phyloP scores from a whole-genome alignment of 306 rosid genomes.

The Fagus crenata region DNA sequence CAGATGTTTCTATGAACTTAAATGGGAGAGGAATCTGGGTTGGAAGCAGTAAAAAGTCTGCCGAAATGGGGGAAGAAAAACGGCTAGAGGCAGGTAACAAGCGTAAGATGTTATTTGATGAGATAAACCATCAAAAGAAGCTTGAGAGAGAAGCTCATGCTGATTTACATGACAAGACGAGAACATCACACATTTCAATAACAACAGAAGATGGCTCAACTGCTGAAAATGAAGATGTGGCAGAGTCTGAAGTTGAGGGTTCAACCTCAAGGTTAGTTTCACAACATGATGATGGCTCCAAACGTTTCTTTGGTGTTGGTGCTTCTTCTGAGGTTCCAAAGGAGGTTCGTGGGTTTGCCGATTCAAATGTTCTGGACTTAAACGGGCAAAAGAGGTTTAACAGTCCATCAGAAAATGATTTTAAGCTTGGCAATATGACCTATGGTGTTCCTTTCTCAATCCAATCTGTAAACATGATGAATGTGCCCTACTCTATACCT shows the following conservation, averaged over 20 bases:
- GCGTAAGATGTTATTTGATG: conserved; percentile 66
- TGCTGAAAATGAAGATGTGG: conserved; percentile 95
- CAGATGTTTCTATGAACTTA: conserved; percentile 56
- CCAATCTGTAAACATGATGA: conserved; percentile 68
- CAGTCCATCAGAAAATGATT: conserved; percentile 60
- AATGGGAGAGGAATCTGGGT: conserved; percentile 71
- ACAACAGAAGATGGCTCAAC: conserved; percentile 82
- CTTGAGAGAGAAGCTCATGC: conserved; percentile 61
- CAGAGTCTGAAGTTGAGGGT: conserved; percentile 88
- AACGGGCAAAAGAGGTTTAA: conserved; percentile 70
- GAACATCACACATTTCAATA: conserved; percentile 64
- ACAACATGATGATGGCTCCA: conserved; percentile 56
- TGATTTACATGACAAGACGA: conserved; percentile 64
- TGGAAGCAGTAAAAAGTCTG: conserved; percentile 45
- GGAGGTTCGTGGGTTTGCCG: conserved; percentile 52
- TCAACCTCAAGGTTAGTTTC: conserved; percentile 64
- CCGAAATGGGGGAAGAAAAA: conserved; percentile 68
- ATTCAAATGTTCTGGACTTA: conserved; percentile 44
- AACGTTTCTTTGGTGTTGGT: conserved; percentile 53
- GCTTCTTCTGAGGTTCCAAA: conserved; percentile 60
- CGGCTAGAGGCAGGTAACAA: conserved; percentile 54
- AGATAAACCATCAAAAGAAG: conserved; percentile 60
- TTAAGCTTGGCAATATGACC: conserved; percentile 52
- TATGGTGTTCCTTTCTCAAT: conserved; percentile 53
- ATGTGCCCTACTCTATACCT: conserved; percentile 51